phyloP scores from a whole-genome alignment of 257 asterid genomes.

The Nicotiana sylvestris region DNA sequence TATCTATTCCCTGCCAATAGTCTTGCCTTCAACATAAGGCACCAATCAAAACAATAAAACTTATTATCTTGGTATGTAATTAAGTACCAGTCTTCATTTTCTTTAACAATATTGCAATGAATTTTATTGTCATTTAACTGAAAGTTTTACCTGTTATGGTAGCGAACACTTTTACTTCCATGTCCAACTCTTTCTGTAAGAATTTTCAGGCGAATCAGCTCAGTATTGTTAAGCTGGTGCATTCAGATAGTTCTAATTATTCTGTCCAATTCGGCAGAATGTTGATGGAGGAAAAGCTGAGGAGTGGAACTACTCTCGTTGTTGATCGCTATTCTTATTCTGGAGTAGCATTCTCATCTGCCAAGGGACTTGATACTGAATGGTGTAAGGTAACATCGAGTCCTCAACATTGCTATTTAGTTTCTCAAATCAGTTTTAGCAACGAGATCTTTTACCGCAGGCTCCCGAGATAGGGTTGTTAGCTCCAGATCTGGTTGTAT shows the following conservation, averaged over 20 bases:
- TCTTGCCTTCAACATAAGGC: too few species aligned
- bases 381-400: slow-evolving; percentile 70
- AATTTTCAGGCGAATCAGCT: not conserved
- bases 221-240: not conserved
- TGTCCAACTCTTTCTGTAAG: not conserved
- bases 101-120: not conserved
- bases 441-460: slow-evolving; percentile 30
- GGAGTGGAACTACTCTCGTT: slow-evolving; percentile 72
- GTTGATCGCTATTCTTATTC: slow-evolving; percentile 87
- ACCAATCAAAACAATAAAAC: too few species aligned
- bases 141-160: not conserved
- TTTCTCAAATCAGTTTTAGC: not conserved
- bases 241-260: not conserved
- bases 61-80: too few species aligned
- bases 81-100: not conserved
- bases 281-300: slow-evolving; percentile 77
- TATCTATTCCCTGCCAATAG: not conserved
- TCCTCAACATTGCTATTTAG: not conserved
- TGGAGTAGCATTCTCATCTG: slow-evolving; percentile 91
- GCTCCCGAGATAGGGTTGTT: slow-evolving; percentile 87
- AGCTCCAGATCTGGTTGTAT: slow-evolving; percentile 88
- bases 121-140: not conserved
- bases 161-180: not conserved
- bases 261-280: not conserved
- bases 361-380: slow-evolving; percentile 79